These are phyloP conservation scores for Filobasidium floriforme DNA, from an alignment of 768 basidiomycete genomes.

Conservation along the genomic window DNA sequence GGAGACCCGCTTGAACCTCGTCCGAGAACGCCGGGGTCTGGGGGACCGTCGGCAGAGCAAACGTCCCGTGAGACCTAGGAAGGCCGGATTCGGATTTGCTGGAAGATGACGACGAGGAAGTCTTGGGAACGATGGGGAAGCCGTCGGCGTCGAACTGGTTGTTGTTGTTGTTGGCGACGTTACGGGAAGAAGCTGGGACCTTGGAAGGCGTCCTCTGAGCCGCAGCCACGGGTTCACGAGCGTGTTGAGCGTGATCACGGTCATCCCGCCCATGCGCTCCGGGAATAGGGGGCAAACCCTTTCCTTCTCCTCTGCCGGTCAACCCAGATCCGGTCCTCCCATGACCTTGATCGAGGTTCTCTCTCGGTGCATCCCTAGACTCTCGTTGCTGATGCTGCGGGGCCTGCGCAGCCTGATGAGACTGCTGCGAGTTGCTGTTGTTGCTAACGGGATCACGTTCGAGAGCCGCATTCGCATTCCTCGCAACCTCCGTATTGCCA, in stretches of 20 bases:
- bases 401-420: too few relatives aligned
- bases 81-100: slow-evolving; percentile 7
- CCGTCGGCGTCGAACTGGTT: neutral
- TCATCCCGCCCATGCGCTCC: neutral
- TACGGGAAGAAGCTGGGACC: neutral
- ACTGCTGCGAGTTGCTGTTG: neutral
- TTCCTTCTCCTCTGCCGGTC: neutral
- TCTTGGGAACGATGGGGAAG: neutral
- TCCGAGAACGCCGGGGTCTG: slow-evolving; percentile 10
- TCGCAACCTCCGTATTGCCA: neutral
- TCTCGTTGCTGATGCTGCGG: too few relatives aligned
- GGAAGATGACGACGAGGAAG: neutral
- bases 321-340: too few relatives aligned
- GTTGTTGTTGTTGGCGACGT: neutral
- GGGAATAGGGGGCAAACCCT: slow-evolving; percentile 18
- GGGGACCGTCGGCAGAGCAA: slow-evolving; percentile 18
- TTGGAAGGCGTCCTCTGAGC: neutral
- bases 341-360: too few relatives aligned
- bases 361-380: too few relatives aligned
- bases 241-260: too few relatives aligned
- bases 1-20: slow-evolving; percentile 6
- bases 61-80: slow-evolving; percentile 19
- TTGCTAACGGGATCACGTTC: slow-evolving; percentile 8
- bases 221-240: neutral
- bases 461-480: neutral